These are phyloP conservation scores for Arxiozyma slooffiae DNA, from an alignment of 1,139 yeast species.

Conservation along the genomic window DNA sequence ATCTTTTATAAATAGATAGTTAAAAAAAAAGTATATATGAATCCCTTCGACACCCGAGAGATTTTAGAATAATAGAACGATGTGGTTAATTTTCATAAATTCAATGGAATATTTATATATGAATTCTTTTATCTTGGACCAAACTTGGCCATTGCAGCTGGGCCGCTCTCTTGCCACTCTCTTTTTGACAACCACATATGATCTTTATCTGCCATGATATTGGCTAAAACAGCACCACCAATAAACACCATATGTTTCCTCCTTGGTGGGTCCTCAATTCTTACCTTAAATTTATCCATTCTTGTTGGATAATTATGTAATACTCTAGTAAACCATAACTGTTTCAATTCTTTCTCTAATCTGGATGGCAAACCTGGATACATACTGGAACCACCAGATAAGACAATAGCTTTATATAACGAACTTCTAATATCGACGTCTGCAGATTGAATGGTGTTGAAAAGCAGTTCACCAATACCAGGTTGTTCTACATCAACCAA, in stretches of 20 bases:
- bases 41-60: no score
- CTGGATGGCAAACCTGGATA: slow-evolving; percentile 97
- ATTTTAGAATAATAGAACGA: slow-evolving; percentile 2
- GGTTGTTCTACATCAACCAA: slow-evolving; percentile 97
- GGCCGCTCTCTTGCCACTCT: slow-evolving; percentile 97
- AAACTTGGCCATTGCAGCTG: slow-evolving; percentile 69
- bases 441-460: slow-evolving; percentile 87
- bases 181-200: slow-evolving; percentile 95
- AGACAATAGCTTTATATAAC: slow-evolving; percentile 80
- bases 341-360: slow-evolving; percentile 90
- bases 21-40: background rate
- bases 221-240: slow-evolving; percentile 98
- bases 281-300: slow-evolving; percentile 83
- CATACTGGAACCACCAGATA: slow-evolving; percentile 97
- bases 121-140: slow-evolving; percentile 64
- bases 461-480: slow-evolving; percentile 87
- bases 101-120: background rate
- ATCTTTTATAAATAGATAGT: slow-evolving; percentile 1
- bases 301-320: slow-evolving; percentile 80
- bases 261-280: slow-evolving; percentile 98
- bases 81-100: background rate
- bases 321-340: slow-evolving; percentile 85
- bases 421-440: slow-evolving; percentile 89
- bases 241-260: slow-evolving; percentile 98
- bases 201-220: slow-evolving; percentile 95